These are phyloP conservation scores for Phlegmacium glaucopus DNA, from an alignment of 768 basidiomycete species.

Conservation along the genomic window DNA sequence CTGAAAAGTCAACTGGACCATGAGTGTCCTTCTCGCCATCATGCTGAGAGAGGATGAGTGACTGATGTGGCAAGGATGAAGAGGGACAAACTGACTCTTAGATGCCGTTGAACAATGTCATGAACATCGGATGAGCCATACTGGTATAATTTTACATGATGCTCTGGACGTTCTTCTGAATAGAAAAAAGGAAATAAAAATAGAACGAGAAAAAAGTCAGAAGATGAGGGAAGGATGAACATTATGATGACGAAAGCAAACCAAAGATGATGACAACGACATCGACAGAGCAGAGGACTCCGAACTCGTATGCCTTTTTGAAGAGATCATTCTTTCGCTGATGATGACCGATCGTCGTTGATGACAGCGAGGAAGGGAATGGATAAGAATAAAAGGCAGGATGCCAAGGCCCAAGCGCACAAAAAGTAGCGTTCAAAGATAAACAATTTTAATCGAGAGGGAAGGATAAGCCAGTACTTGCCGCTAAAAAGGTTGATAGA, in stretches of 20 bases:
- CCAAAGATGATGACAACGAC: constrained; percentile 80
- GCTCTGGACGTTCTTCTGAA: constrained; percentile 74
- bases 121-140: constrained; percentile 73
- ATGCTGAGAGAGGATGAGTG: constrained; percentile 30
- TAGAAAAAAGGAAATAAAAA: constrained; percentile 31
- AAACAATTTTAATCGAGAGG: no score
- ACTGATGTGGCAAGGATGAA: background rate
- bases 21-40: constrained; percentile 49
- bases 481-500: no score
- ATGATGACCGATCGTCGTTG: no score
- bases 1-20: constrained; percentile 44
- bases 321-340: constrained; percentile 44
- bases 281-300: constrained; percentile 74
- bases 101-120: constrained; percentile 66
- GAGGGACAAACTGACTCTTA: no score
- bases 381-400: no score
- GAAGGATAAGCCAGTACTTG: no score
- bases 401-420: no score
- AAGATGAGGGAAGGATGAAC: constrained; percentile 10
- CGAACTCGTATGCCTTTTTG: constrained; percentile 78
- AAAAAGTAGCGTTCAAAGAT: no score
- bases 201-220: no score
- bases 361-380: no score
- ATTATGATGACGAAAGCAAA: constrained; percentile 12
- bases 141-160: constrained; percentile 81